Conservation (phyloP, 768 basidiomycete genomes). For the Termitomyces sp. region DNA sequence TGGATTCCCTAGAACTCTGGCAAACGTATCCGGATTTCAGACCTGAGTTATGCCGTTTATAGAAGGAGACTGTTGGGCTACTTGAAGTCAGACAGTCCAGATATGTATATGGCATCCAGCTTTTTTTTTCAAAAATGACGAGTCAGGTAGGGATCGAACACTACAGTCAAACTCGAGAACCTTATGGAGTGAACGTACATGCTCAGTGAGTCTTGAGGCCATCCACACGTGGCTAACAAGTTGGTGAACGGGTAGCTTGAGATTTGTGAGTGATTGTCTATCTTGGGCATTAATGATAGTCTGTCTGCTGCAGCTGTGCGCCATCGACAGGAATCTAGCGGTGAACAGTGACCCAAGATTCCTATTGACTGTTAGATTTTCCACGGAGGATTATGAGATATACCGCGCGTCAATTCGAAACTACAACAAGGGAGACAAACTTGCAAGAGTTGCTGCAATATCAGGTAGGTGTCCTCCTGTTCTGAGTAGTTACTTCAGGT, state of each 20-base stretch:
- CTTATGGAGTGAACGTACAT: not conserved
- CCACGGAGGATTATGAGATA: not conserved
- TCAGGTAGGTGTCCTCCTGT: not conserved
- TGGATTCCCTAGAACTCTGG: not conserved
- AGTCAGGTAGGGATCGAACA: not conserved
- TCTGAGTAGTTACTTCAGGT: not conserved
- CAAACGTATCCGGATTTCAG: not conserved
- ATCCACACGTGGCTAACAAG: not conserved
- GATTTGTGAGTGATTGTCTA: not conserved
- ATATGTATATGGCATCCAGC: not conserved
- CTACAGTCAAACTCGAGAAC: not conserved
- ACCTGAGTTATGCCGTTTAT: not conserved
- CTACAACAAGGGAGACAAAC: not conserved
- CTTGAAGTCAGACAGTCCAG: too few species aligned
- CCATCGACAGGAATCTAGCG: not conserved
- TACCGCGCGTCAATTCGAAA: not conserved
- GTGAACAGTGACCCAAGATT: not conserved
- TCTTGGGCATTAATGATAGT: not conserved
- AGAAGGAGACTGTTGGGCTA: not conserved
- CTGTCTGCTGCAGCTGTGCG: not conserved
- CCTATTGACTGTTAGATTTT: not conserved
- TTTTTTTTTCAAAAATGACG: not conserved
- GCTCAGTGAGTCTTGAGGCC: not conserved
- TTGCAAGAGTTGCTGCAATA: not conserved
- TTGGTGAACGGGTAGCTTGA: not conserved